Conservation (phyloP, 441 rosid species). For the Gossypium davidsonii region DNA sequence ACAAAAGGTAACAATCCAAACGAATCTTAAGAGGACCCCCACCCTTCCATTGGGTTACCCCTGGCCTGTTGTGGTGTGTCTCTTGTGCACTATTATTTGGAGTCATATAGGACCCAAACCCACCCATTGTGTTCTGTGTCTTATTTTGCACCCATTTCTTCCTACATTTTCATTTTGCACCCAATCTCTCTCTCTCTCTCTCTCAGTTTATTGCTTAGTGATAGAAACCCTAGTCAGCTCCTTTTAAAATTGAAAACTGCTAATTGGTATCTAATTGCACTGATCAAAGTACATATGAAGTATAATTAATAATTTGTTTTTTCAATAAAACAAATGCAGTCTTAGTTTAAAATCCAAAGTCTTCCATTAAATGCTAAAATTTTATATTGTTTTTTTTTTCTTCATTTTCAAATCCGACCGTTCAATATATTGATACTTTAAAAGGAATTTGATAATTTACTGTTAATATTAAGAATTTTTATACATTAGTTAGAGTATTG, state of each 20-base stretch:
- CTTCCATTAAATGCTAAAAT: background rate
- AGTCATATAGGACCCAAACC: constrained; percentile 5
- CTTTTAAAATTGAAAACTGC: background rate
- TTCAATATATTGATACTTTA: background rate
- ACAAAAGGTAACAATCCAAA: constrained; percentile 26
- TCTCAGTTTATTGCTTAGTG: background rate
- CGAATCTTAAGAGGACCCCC: constrained; percentile 24
- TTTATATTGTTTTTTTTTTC: too few species aligned
- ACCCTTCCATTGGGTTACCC: background rate
- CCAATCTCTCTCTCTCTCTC: background rate
- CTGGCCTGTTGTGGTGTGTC: background rate
- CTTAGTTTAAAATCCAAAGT: background rate
- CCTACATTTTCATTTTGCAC: background rate
- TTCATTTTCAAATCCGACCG: background rate
- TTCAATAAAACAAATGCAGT: too few species aligned
- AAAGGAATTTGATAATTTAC: background rate
- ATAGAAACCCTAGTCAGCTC: background rate
- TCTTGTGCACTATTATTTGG: constrained; percentile 1
- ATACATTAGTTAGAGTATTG: background rate
- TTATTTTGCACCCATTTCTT: background rate
- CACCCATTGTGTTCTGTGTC: background rate
- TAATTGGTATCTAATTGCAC: background rate
- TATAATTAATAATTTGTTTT: too few species aligned
- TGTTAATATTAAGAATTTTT: background rate
- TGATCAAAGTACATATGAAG: too few species aligned